Evolutionary conservation across 805 yeast genomes (phyloP).

Genomic region (Lipomyces chichibuensis): DNA sequence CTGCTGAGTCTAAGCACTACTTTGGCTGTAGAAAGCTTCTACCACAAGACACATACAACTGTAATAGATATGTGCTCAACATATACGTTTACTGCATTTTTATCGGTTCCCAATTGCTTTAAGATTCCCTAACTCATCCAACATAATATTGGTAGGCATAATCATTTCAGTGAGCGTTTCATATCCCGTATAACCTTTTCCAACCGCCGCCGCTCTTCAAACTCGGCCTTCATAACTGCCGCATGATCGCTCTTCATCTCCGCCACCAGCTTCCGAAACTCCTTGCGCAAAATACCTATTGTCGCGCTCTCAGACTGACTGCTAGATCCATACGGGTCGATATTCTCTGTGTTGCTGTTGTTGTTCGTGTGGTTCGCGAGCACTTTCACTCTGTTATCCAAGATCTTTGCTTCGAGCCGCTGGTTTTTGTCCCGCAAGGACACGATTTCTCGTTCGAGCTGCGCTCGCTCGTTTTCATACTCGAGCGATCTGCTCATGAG

Average conservation of each 20-base stretch:
- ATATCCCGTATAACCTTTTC: slow-evolving; percentile 31
- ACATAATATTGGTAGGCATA: neutral
- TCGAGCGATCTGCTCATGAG: slow-evolving; percentile 19
- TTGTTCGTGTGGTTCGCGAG: slow-evolving; percentile 11
- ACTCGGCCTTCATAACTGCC: slow-evolving; percentile 27
- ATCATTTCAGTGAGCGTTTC: slow-evolving; percentile 23
- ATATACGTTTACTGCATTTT: neutral
- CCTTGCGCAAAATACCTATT: slow-evolving; percentile 24
- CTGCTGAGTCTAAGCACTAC: neutral
- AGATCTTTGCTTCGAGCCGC: slow-evolving; percentile 21
- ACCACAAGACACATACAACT: too few relatives aligned
- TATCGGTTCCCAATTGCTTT: neutral
- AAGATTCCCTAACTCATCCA: neutral
- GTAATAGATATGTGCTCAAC: neutral
- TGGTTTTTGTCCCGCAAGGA: slow-evolving; percentile 20
- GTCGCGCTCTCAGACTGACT: slow-evolving; percentile 16
- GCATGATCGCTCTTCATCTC: slow-evolving; percentile 26
- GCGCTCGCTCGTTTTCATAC: slow-evolving; percentile 22
- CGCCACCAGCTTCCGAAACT: slow-evolving; percentile 29
- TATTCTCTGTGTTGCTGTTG: neutral
- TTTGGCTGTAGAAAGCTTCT: too few relatives aligned
- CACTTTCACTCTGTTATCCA: slow-evolving; percentile 19
- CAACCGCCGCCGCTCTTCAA: slow-evolving; percentile 32
- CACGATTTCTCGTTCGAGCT: slow-evolving; percentile 20
- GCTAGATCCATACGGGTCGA: neutral